A percentile compares a stretch with the other conserved stretches of the same genome.
phyloP scores from a whole-genome alignment of 768 basidiomycete genomes.

The button mushroom (Agaricus bisporus) region DNA sequence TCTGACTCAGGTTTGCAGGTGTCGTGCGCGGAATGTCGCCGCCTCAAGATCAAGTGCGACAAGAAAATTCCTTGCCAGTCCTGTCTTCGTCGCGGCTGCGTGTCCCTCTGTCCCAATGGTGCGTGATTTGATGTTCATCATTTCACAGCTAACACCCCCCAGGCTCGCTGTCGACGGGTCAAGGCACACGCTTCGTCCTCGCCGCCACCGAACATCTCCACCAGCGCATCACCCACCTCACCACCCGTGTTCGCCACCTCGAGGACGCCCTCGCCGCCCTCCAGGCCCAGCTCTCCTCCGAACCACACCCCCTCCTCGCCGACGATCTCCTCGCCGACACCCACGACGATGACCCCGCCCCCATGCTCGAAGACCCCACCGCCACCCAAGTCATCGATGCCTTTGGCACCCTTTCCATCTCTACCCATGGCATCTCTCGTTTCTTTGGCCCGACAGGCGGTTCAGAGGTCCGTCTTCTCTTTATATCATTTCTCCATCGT shows the following conservation, averaged over 20 bases:
- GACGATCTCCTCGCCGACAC: slow-evolving; percentile 39
- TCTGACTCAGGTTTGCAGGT: no score
- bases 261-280: slow-evolving; percentile 54
- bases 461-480: slow-evolving; percentile 45
- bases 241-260: slow-evolving; percentile 47
- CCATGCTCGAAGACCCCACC: slow-evolving; percentile 13
- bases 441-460: slow-evolving; percentile 68
- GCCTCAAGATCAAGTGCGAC: slow-evolving; percentile 79
- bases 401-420: slow-evolving; percentile 56
- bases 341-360: slow-evolving; percentile 23
- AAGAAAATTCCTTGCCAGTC: slow-evolving; percentile 78
- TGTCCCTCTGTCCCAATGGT: slow-evolving; percentile 70
- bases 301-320: slow-evolving; percentile 56
- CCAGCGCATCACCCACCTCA: slow-evolving; percentile 45
- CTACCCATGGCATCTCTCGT: slow-evolving; percentile 52
- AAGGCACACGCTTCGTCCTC: slow-evolving; percentile 66
- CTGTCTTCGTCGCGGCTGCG: slow-evolving; percentile 68
- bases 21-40: slow-evolving; percentile 77
- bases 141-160: no score
- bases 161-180: slow-evolving; percentile 76
- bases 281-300: slow-evolving; percentile 43
- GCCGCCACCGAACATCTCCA: slow-evolving; percentile 66
- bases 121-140: no score
- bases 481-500: slow-evolving; percentile 3
- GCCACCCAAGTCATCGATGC: slow-evolving; percentile 38